phyloP scores from a whole-genome alignment of 805 yeast genomes.

The Cyberlindnera amylophila region DNA sequence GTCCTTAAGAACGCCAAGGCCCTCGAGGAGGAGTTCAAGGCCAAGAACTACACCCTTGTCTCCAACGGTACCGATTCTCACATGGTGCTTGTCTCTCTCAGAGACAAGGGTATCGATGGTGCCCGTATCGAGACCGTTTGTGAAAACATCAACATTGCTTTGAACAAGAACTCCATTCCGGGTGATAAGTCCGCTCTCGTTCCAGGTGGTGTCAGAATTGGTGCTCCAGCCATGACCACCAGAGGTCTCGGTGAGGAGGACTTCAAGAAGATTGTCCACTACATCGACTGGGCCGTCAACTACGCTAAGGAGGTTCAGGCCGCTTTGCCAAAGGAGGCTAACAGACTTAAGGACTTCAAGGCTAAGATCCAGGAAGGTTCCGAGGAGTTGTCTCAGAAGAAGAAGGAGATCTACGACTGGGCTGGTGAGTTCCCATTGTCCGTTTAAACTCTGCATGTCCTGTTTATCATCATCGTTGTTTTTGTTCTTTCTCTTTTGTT shows the following conservation, averaged over 20 bases:
- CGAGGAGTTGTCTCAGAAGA: constrained; percentile 61
- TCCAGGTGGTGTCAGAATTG: constrained; percentile 95
- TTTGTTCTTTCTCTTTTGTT: neutral
- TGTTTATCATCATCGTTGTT: too few species aligned
- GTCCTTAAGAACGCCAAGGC: constrained; percentile 79
- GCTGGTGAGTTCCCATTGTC: constrained; percentile 81
- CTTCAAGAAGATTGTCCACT: constrained; percentile 73
- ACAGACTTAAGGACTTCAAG: constrained; percentile 95
- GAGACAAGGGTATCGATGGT: constrained; percentile 79
- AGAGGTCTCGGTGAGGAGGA: constrained; percentile 92
- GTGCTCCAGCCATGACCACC: constrained; percentile 98
- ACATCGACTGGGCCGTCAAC: constrained; percentile 74
- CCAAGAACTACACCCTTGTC: constrained; percentile 70
- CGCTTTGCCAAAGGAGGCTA: constrained; percentile 84
- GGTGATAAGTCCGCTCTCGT: constrained; percentile 94
- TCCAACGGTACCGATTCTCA: constrained; percentile 95
- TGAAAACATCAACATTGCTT: constrained; percentile 88
- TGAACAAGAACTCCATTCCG: constrained; percentile 94
- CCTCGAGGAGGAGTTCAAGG: constrained; percentile 64
- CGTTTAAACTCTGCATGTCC: constrained; percentile 40
- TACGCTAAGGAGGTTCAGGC: constrained; percentile 75
- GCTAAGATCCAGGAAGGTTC: constrained; percentile 69
- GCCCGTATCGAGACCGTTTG: constrained; percentile 90
- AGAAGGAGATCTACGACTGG: constrained; percentile 83
- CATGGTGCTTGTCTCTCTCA: constrained; percentile 79